Percentiles rank a stretch among this genome's conserved stretches.
phyloP scores from a whole-genome alignment of 2,329 filamentous ascomycete genomes.

The Claviceps spartinae region DNA sequence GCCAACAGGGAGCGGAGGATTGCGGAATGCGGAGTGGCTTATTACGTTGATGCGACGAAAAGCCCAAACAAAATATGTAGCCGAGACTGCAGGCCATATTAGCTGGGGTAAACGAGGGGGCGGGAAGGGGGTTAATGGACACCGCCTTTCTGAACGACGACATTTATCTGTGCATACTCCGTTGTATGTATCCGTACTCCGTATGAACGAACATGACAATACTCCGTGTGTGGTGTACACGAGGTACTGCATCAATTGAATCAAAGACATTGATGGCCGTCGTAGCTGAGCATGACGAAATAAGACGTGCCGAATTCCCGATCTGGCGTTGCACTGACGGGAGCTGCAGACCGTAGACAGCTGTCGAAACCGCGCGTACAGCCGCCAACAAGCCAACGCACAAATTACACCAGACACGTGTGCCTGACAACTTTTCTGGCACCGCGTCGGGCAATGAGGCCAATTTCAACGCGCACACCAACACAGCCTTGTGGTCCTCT shows the following conservation, averaged over 20 bases:
- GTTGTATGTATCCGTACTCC: no score
- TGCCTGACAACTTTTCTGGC: no score
- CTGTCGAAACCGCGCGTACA: not conserved
- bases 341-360: not conserved
- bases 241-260: no score
- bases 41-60: not conserved
- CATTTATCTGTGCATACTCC: not conserved
- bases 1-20: no score
- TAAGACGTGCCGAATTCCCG: constrained; percentile 2
- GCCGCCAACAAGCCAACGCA: no score
- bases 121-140: not conserved
- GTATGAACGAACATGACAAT: not conserved
- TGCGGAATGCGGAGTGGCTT: not conserved
- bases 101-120: not conserved
- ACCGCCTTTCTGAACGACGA: not conserved
- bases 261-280: no score
- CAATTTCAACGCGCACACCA: not conserved
- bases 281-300: not conserved
- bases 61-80: not conserved
- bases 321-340: not conserved
- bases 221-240: not conserved
- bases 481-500: not conserved
- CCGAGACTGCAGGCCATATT: not conserved
- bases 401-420: no score
- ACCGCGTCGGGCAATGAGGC: no score